Evolutionary conservation across 768 basidiomycete genomes (phyloP), one percentile per base, ranked within the genome.

Genomic region (Rhodotorula babjevae): DNA sequence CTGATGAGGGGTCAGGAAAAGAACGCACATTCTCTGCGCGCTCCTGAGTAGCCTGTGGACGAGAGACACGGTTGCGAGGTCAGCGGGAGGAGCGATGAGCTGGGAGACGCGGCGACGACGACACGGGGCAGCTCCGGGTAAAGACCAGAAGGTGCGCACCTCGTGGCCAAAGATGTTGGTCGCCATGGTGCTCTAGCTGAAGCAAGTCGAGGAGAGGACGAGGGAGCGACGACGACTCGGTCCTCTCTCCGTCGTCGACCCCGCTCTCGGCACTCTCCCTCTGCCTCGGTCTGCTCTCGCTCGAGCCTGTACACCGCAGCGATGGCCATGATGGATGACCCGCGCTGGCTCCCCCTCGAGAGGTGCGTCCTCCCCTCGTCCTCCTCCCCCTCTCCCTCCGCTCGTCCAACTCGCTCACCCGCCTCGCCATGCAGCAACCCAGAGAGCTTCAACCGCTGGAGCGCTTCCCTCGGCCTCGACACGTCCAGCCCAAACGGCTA

Each of bases 21-120:
- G 19, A 52, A 63, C 77, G 69, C 40, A 67, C 77, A 76, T 78
- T 78, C 84, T 97, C 94, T 29, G 93, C 93, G 81, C 93, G 91
- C 83, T 98, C 95, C 83, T 98, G 83, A 49, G 83, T 83, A 16
- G 83, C 83, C 82, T 83, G 68, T 73, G 67, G 36, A 16, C 29
- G 5, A 18, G 36, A n/a, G 33, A 42, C 55, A 33, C 11, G 14
- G 14, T 2, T 12, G 44, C 44, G 40, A 36, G 3, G 65, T 68
- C 47, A 61, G 59, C 44, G 25, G n/a, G n/a, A 25, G 9, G 10
- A 27, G 56, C 33, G 19, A 25, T 36, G 27, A 10, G 49, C 15
- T 19, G 27, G 15, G 10, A 11, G 29, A 7, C n/a, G 23, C 36
- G 15, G 36, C 36, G 67, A 11, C 57, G 16, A 8, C 40, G 18